Conservation (phyloP, 208 protist species). For the Jaenimonas drosophilae region DNA sequence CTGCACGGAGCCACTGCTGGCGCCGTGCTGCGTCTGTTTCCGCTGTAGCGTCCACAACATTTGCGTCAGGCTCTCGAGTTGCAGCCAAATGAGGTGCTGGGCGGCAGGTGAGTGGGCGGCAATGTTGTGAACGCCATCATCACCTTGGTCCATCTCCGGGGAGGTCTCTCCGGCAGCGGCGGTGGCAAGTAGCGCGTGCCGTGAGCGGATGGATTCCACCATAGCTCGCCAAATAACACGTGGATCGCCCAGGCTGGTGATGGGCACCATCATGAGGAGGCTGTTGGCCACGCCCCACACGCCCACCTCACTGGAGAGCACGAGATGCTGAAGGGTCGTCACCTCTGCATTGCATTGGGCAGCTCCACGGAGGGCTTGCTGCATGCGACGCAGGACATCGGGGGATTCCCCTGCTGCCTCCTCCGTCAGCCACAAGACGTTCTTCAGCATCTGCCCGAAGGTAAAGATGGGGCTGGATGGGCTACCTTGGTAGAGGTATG, state of each 20-base stretch:
- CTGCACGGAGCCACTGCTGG: constrained; percentile 4
- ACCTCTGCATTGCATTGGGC: constrained; percentile 24
- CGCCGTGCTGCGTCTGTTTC: constrained; percentile 30
- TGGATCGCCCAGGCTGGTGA: constrained; percentile 34
- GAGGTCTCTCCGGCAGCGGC: background rate
- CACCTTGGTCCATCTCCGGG: background rate
- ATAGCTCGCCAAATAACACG: constrained; percentile 50
- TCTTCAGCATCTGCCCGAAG: constrained; percentile 48
- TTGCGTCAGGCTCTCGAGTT: constrained; percentile 54
- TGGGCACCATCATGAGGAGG: constrained; percentile 64
- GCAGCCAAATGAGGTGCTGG: constrained; percentile 49
- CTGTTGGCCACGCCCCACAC: constrained; percentile 58
- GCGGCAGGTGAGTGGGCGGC: constrained; percentile 21
- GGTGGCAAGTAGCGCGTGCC: constrained; percentile 20
- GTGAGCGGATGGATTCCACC: constrained; percentile 18
- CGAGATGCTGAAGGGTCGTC: constrained; percentile 43
- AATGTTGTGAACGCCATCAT: constrained; percentile 5
- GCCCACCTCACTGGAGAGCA: constrained; percentile 52
- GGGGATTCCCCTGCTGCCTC: background rate
- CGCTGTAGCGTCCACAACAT: constrained; percentile 74
- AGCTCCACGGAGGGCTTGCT: constrained; percentile 25
- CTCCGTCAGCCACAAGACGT: constrained; percentile 41
- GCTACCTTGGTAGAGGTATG: constrained; percentile 25
- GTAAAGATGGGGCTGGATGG: constrained; percentile 33
- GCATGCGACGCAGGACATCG: constrained; percentile 24